Evolutionary conservation across 1,139 yeast species (phyloP), one percentile per base, ranked within the genome.

Genomic region (Candida sojae): DNA sequence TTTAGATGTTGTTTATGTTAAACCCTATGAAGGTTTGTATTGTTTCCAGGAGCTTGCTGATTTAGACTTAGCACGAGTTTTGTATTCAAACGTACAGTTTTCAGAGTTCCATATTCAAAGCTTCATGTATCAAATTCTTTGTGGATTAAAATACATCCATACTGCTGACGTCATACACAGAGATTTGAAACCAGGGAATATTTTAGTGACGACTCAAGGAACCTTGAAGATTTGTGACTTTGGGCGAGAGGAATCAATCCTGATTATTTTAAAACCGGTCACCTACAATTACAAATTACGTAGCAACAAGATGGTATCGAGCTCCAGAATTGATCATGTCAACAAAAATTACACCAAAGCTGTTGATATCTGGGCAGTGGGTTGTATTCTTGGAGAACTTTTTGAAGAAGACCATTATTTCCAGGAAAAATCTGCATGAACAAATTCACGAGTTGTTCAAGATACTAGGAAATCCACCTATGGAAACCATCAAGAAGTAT

Each of bases 291-390:
- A 91, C 97, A 4, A 84, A 84, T 56, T 91, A 91, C 59, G 97
- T 92, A 13, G 97, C 97, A 3, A 92, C 98, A 0, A 71, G 98
- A 52, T 92, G 97, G 97, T 92, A 92, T 62, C 71, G 97, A 46
- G 97, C 97, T 0, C 98, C 98, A 0, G 98, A 92, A 61, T 73
- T 92, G 48, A 82, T 91, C 52, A 71, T 91, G 49, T 81, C 88
- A 23, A 77, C 79, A 45, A 75, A 78, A 70, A 67, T 48, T 71
- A 84, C 59, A 70, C 78, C 25, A 81, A 82, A 53, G 69, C 86
- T 2, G 84, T 87, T 43, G 96, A 87, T 63, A 68, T 87, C 66
- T 87, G 96, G 96, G 87, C 93, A 0, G 77, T 84, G 30, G 95
- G 95, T 0, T 87, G 95, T 58, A 86, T 87, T n/a, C 64, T 86